Evolutionary conservation across 352 stramenopile species (phyloP).

Genomic region (Elongisporangium undulatum): DNA sequence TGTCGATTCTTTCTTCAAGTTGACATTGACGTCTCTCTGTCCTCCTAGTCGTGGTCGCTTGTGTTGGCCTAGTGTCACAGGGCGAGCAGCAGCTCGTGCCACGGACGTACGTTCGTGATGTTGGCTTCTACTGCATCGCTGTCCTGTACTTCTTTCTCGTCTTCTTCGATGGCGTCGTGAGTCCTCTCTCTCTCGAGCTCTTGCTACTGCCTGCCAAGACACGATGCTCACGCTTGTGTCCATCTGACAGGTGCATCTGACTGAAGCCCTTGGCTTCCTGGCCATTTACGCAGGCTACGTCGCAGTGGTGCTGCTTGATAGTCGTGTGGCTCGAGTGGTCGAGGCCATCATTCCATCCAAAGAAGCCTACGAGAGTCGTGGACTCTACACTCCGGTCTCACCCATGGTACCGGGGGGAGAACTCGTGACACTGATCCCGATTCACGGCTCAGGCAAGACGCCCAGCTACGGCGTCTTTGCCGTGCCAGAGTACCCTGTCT

Average conservation of each 20-base stretch:
- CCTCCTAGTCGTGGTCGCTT: constrained; percentile 69
- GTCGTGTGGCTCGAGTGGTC: constrained; percentile 11
- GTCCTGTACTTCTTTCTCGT: constrained; percentile 69
- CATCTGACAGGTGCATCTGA: constrained; percentile 35
- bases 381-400: neutral
- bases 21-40: neutral
- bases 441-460: constrained; percentile 4
- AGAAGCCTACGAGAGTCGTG: constrained; percentile 8
- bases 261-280: constrained; percentile 66
- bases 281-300: constrained; percentile 66
- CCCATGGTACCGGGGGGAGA: neutral
- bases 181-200: constrained; percentile 1
- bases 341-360: constrained; percentile 20
- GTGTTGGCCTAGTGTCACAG: constrained; percentile 61
- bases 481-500: constrained; percentile 28
- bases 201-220: neutral
- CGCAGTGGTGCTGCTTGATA: constrained; percentile 54
- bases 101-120: constrained; percentile 68
- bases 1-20: neutral
- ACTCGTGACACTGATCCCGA: neutral
- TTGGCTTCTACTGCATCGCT: constrained; percentile 66
- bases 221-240: neutral
- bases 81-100: constrained; percentile 73
- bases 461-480: constrained; percentile 27
- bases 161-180: constrained; percentile 56